These are phyloP conservation scores for thale cress (Arabidopsis thaliana) DNA, from an alignment of 345 rosid genomes.

Conservation along the genomic window DNA sequence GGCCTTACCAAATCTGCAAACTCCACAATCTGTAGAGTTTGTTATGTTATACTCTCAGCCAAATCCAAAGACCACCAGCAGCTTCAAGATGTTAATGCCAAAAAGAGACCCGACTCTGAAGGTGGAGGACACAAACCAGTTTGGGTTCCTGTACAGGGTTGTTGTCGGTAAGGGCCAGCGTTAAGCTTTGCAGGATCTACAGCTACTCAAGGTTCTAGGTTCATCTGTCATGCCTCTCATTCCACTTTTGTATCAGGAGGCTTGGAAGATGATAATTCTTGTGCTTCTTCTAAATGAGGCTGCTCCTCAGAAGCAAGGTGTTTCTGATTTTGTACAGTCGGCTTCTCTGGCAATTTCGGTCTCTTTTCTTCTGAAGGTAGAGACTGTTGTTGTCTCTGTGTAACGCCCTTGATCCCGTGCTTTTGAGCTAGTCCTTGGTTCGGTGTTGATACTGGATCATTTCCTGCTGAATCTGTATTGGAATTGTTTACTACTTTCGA, in stretches of 20 bases:
- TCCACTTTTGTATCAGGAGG: slow-evolving; percentile 71
- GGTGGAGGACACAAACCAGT: slow-evolving; percentile 23
- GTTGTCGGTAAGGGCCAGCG: slow-evolving; percentile 63
- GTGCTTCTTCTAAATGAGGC: slow-evolving; percentile 55
- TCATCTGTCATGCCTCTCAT: slow-evolving; percentile 55
- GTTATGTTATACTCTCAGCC: slow-evolving; percentile 38
- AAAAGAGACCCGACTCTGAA: slow-evolving; percentile 27
- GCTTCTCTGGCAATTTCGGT: slow-evolving; percentile 60
- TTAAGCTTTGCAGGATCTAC: slow-evolving; percentile 56
- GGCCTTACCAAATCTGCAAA: slow-evolving; percentile 27
- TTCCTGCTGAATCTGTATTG: slow-evolving; percentile 54
- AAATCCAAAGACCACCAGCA: slow-evolving; percentile 25
- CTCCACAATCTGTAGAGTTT: slow-evolving; percentile 37
- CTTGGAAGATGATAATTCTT: slow-evolving; percentile 63
- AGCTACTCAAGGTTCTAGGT: slow-evolving; percentile 54
- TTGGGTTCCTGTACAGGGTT: slow-evolving; percentile 74
- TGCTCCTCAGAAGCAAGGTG: slow-evolving; percentile 51
- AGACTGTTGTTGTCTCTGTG: slow-evolving; percentile 60
- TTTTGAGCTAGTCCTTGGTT: slow-evolving; percentile 66
- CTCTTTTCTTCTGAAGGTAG: slow-evolving; percentile 58
- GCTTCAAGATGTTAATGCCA: slow-evolving; percentile 31
- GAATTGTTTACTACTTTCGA: slow-evolving; percentile 58
- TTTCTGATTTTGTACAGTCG: slow-evolving; percentile 62
- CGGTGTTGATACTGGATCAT: slow-evolving; percentile 57
- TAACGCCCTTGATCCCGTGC: slow-evolving; percentile 54